Conservation (phyloP, 441 rosid genomes). For the Hypseocharis bilobata region DNA sequence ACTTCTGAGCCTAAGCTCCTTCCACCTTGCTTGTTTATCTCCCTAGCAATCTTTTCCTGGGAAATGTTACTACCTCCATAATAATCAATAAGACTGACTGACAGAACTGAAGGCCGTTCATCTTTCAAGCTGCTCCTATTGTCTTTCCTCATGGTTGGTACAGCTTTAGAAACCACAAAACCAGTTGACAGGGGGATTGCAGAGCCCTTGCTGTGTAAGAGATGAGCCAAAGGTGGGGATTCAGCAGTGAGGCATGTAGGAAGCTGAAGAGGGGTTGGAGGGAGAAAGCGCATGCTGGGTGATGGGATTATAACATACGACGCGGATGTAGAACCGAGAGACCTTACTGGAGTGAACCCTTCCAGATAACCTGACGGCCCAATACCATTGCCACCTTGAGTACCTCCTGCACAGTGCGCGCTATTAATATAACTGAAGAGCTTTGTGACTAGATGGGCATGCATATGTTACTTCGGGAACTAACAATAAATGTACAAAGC, state of each 20-base stretch:
- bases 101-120: slow-evolving; percentile 93
- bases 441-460: neutral
- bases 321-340: slow-evolving; percentile 75
- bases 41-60: slow-evolving; percentile 48
- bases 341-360: slow-evolving; percentile 88
- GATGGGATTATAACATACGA: slow-evolving; percentile 89
- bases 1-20: slow-evolving; percentile 44
- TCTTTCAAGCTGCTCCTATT: slow-evolving; percentile 53
- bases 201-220: slow-evolving; percentile 91
- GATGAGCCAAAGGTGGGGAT: slow-evolving; percentile 98
- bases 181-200: slow-evolving; percentile 85
- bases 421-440: neutral
- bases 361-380: slow-evolving; percentile 56
- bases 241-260: slow-evolving; percentile 97
- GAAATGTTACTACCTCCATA: slow-evolving; percentile 51
- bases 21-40: slow-evolving; percentile 51
- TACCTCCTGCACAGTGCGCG: slow-evolving; percentile 41
- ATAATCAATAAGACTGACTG: slow-evolving; percentile 80
- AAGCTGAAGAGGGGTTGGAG: slow-evolving; percentile 82
- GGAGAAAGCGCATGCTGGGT: slow-evolving; percentile 92
- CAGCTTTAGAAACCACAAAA: slow-evolving; percentile 86
- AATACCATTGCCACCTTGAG: slow-evolving; percentile 41
- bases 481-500: neutral
- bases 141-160: slow-evolving; percentile 84
- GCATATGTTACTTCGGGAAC: neutral